Evolutionary conservation across 176 grass and related monocot species (phyloP).

Genomic region (Zea luxurians): DNA sequence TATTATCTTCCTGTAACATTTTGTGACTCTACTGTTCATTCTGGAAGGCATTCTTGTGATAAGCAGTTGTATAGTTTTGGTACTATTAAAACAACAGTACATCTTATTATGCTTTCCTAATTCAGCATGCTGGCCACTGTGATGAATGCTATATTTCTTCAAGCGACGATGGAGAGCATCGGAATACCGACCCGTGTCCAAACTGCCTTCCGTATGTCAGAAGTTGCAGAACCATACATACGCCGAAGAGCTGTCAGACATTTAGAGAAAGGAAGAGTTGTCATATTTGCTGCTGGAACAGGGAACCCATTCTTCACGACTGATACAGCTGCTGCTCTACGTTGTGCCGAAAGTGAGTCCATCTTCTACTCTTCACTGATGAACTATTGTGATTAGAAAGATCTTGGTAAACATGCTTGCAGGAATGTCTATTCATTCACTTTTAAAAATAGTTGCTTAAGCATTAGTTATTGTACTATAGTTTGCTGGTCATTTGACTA

Average conservation of each 20-base stretch:
- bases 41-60: background rate
- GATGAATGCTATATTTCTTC: slow-evolving; percentile 99
- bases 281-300: slow-evolving; percentile 98
- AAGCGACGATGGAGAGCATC: slow-evolving; percentile 99
- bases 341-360: slow-evolving; percentile 97
- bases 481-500: slow-evolving; percentile 20
- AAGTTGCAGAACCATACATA: slow-evolving; percentile 99
- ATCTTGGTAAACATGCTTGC: slow-evolving; percentile 14
- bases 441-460: slow-evolving; percentile 19
- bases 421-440: background rate
- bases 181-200: slow-evolving; percentile 95
- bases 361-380: slow-evolving; percentile 19
- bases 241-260: slow-evolving; percentile 84
- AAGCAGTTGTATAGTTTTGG: background rate
- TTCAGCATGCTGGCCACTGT: slow-evolving; percentile 95
- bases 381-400: background rate
- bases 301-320: slow-evolving; percentile 99
- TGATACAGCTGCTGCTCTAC: slow-evolving; percentile 97
- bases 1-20: slow-evolving; percentile 19
- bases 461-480: background rate
- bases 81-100: background rate
- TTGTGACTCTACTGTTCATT: background rate
- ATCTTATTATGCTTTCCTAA: slow-evolving; percentile 20
- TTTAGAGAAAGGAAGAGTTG: slow-evolving; percentile 98
- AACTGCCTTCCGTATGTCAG: slow-evolving; percentile 98